Conservation (phyloP, 75 land plant species). For the Gnetum montanum region DNA sequence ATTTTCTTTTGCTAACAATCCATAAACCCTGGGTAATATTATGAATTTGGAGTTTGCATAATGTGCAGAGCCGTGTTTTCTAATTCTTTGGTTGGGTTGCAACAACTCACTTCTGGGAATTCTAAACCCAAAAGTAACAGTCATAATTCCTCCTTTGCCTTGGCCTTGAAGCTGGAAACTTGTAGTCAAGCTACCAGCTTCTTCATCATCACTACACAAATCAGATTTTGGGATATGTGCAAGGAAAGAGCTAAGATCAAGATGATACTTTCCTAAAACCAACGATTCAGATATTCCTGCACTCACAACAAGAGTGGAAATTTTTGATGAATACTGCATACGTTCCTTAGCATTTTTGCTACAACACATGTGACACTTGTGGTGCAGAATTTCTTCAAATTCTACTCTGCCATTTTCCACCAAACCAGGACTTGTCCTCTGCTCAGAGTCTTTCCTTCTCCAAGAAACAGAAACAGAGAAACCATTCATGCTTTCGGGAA, state of each 20-base stretch:
- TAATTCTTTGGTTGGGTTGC: not conserved
- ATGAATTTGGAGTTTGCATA: not conserved
- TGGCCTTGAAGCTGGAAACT: slow-evolving; percentile 68
- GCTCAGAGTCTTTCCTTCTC: slow-evolving; percentile 33
- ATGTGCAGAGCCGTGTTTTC: not conserved
- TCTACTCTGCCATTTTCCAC: slow-evolving; percentile 56
- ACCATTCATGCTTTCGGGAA: slow-evolving; percentile 52
- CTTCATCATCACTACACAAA: slow-evolving; percentile 42
- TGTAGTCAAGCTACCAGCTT: slow-evolving; percentile 61
- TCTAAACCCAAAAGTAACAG: slow-evolving; percentile 68
- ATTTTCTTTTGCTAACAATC: not conserved
- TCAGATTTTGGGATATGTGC: too few species aligned
- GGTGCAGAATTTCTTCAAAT: slow-evolving; percentile 67
- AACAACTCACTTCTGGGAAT: not conserved
- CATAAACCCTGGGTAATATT: not conserved
- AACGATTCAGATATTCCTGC: slow-evolving; percentile 39
- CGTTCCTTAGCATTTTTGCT: slow-evolving; percentile 25
- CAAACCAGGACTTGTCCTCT: slow-evolving; percentile 39
- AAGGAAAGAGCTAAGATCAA: slow-evolving; percentile 77
- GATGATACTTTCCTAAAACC: slow-evolving; percentile 70
- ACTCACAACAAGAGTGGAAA: slow-evolving; percentile 50
- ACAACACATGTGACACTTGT: slow-evolving; percentile 59
- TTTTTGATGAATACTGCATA: slow-evolving; percentile 60
- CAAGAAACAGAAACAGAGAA: slow-evolving; percentile 47
- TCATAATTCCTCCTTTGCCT: slow-evolving; percentile 63